Percentiles rank a stretch among this genome's conserved stretches.
Evolutionary conservation across 192 early-diverging fungal species (phyloP).

Genomic region (Chytriomyces sp.): DNA sequence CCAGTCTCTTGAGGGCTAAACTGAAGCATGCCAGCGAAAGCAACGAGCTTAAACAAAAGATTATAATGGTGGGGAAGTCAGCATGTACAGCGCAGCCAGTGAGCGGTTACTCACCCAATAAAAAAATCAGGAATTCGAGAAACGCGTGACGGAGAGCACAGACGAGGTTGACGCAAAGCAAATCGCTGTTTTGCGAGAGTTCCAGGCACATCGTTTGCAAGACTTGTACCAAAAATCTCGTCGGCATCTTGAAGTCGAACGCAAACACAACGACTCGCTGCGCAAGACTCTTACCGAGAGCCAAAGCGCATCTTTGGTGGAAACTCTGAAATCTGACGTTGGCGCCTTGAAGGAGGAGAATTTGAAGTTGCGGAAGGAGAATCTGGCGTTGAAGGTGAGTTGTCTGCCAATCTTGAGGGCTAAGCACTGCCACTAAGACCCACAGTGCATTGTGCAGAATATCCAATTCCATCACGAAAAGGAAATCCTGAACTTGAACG

Average conservation of each 20-base stretch:
- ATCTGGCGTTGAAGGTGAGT: constrained; percentile 25
- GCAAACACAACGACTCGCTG: constrained; percentile 25
- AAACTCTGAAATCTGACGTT: constrained; percentile 13
- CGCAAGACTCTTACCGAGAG: constrained; percentile 29
- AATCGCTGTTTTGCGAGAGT: constrained; percentile 30
- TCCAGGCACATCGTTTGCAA: constrained; percentile 30
- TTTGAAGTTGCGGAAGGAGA: constrained; percentile 26
- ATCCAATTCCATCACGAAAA: constrained; percentile 37
- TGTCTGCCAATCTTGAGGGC: not conserved
- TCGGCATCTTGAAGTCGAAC: constrained; percentile 30
- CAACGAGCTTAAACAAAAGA: constrained; percentile 32
- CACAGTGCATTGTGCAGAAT: not conserved
- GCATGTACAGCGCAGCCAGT: too few relatives aligned
- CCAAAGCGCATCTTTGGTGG: constrained; percentile 16
- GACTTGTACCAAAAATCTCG: constrained; percentile 26
- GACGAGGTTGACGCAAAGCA: constrained; percentile 25
- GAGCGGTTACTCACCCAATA: not conserved
- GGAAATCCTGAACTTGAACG: constrained; percentile 13
- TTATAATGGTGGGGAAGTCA: constrained; percentile 10
- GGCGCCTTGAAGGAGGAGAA: constrained; percentile 29
- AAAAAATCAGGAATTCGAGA: constrained; percentile 27
- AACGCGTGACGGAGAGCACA: constrained; percentile 23
- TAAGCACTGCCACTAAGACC: not conserved
- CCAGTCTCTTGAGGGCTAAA: constrained; percentile 16
- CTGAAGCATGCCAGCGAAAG: constrained; percentile 23